A percentile compares a stretch with the other conserved stretches of the same genome.
Evolutionary conservation across 2,329 filamentous ascomycete genomes (phyloP).

Genomic region (Trichoderma semiorbis): DNA sequence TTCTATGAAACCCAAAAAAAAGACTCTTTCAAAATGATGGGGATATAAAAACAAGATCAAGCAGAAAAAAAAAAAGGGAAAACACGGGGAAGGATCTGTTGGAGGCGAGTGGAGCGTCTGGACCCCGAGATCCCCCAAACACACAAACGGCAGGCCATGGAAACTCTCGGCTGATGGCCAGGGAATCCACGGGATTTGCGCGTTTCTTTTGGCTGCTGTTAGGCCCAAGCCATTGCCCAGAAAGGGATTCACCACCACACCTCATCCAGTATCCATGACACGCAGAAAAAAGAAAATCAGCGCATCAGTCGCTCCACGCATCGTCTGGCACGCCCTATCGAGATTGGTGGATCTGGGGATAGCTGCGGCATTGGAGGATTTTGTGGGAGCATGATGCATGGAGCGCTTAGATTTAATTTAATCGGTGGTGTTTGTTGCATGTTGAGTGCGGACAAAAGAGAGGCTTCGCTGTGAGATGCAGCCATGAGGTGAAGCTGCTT

Average conservation of each 20-base stretch:
- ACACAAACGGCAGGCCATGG: background rate
- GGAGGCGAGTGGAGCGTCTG: background rate
- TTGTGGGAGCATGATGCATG: background rate
- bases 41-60: background rate
- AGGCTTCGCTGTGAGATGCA: background rate
- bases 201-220: background rate
- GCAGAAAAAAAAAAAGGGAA: background rate
- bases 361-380: background rate
- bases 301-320: conserved; percentile 15
- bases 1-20: background rate
- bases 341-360: conserved; percentile 4
- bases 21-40: background rate
- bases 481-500: background rate
- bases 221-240: background rate
- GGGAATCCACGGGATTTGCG: conserved; percentile 9
- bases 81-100: background rate
- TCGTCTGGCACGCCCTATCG: background rate
- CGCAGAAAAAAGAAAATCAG: background rate
- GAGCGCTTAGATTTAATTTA: background rate
- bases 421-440: background rate
- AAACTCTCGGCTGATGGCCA: conserved; percentile 9
- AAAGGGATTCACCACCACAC: background rate
- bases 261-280: conserved; percentile 11
- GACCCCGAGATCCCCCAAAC: background rate
- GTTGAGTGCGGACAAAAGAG: background rate